phyloP scores from a whole-genome alignment of 768 basidiomycete species.

The Lentinula guzmanii region DNA sequence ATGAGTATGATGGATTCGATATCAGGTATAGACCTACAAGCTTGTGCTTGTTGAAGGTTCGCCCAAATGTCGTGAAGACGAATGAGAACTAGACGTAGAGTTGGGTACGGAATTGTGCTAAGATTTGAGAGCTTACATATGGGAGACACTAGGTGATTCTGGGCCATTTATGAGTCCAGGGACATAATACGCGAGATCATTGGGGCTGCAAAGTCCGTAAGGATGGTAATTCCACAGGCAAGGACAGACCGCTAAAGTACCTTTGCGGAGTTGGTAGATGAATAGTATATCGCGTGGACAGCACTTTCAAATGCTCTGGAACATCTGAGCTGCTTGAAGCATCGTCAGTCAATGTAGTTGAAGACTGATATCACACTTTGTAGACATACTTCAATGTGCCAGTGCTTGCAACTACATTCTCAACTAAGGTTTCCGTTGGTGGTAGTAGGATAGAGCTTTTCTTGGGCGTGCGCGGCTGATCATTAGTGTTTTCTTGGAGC shows the following conservation, averaged over 20 bases:
- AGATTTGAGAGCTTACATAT: neutral
- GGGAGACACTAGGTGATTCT: slow-evolving; percentile 1
- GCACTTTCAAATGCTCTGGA: neutral
- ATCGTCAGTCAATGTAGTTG: neutral
- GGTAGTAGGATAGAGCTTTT: neutral
- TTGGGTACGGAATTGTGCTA: neutral
- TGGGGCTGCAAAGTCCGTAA: neutral
- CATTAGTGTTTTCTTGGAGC: neutral
- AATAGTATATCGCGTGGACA: neutral
- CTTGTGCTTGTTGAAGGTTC: neutral
- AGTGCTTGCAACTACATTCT: neutral
- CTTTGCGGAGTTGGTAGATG: slow-evolving; percentile 7
- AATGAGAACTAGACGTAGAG: neutral
- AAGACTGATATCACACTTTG: neutral
- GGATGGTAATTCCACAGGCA: neutral
- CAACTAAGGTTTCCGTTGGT: neutral
- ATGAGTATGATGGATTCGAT: neutral
- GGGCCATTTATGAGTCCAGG: slow-evolving; percentile 1
- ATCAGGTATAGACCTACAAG: neutral
- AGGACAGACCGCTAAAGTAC: neutral
- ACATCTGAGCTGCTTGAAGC: neutral
- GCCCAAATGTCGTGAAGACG: neutral
- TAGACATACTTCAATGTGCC: neutral
- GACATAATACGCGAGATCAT: neutral
- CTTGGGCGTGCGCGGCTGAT: neutral